Conservation (phyloP, 805 yeast species). For the Cyberlindnera mrakii region DNA sequence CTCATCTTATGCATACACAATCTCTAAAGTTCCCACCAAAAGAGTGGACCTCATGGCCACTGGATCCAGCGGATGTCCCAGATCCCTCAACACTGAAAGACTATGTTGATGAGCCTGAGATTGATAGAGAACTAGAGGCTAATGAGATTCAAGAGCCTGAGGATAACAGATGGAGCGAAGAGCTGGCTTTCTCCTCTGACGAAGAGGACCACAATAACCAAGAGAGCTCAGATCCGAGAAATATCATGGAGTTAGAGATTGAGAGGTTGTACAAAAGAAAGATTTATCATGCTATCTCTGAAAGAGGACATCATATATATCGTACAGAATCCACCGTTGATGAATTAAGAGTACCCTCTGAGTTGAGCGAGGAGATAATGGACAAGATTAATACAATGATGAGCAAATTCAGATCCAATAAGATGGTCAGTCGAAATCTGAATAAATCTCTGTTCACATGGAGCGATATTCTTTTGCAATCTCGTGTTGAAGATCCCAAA, state of each 20-base stretch:
- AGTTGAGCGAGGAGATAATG: background rate
- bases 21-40: slow-evolving; percentile 31
- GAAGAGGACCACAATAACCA: background rate
- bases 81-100: slow-evolving; percentile 24
- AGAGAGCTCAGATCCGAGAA: slow-evolving; percentile 2
- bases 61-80: slow-evolving; percentile 29
- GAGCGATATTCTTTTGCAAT: slow-evolving; percentile 1
- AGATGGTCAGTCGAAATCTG: slow-evolving; percentile 48
- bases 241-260: slow-evolving; percentile 4
- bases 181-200: background rate
- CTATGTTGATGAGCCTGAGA: slow-evolving; percentile 7
- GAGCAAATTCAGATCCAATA: slow-evolving; percentile 57
- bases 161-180: background rate
- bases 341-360: background rate
- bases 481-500: background rate
- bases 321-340: slow-evolving; percentile 1
- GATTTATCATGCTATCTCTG: background rate
- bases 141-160: background rate
- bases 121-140: background rate
- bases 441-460: slow-evolving; percentile 44
- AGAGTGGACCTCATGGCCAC: slow-evolving; percentile 61
- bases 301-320: background rate
- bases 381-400: slow-evolving; percentile 55
- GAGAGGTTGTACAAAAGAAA: slow-evolving; percentile 7
- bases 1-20: slow-evolving; percentile 37